Evolutionary conservation across 352 stramenopile genomes (phyloP).

Genomic region (Globisporangium uncinulatum): DNA sequence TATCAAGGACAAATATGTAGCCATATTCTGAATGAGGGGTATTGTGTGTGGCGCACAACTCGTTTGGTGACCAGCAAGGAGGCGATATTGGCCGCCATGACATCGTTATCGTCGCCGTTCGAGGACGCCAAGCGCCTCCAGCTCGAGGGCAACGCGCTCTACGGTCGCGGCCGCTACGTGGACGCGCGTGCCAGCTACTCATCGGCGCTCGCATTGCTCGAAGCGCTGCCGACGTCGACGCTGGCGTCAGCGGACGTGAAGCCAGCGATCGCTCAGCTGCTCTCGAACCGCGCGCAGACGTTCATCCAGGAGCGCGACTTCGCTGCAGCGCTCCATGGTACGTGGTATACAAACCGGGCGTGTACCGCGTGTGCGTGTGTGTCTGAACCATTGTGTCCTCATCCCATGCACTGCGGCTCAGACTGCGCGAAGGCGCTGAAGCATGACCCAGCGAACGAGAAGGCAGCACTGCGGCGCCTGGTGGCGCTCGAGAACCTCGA

Average conservation of each 20-base stretch:
- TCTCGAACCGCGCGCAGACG: slow-evolving; percentile 64
- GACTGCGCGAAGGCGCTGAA: slow-evolving; percentile 52
- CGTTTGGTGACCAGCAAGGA: background rate
- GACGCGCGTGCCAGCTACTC: slow-evolving; percentile 48
- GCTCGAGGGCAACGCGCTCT: slow-evolving; percentile 41
- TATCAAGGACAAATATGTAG: too few species aligned
- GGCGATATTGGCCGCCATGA: background rate
- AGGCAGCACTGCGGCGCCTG: slow-evolving; percentile 52
- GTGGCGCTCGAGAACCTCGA: slow-evolving; percentile 75
- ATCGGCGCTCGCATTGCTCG: slow-evolving; percentile 28
- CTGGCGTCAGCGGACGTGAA: background rate
- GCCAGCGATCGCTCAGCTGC: slow-evolving; percentile 28
- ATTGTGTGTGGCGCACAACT: background rate
- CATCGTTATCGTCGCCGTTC: too few species aligned
- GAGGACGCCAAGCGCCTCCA: slow-evolving; percentile 27
- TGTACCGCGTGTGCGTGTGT: too few species aligned
- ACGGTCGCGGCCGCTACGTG: slow-evolving; percentile 49
- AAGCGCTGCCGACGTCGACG: background rate
- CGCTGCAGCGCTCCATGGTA: slow-evolving; percentile 41
- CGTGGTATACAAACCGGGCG: too few species aligned
- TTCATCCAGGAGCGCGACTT: slow-evolving; percentile 73
- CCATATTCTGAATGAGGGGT: too few species aligned
- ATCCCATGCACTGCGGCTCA: slow-evolving; percentile 5
- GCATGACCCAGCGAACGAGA: slow-evolving; percentile 52
- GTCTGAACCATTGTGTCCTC: too few species aligned